These are phyloP conservation scores for Rhododendron simsii DNA, from an alignment of 148 eudicot species.

Conservation along the genomic window DNA sequence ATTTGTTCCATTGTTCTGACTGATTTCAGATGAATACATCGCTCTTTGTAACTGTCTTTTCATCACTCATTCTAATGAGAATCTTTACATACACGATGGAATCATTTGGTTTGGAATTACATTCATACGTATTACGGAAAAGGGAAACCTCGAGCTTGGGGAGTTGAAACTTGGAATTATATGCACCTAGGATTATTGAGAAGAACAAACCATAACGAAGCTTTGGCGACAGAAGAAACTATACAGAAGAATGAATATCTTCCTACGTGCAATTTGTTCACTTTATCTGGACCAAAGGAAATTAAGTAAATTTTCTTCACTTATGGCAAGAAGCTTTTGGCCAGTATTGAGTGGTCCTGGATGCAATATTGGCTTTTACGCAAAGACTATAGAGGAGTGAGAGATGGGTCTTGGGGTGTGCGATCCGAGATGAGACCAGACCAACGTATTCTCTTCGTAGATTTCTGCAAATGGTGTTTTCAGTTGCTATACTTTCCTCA, in stretches of 20 bases:
- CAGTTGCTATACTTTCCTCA: not conserved
- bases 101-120: not conserved
- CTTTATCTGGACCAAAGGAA: not conserved
- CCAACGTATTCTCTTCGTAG: not conserved
- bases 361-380: conserved; percentile 16
- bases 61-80: not conserved
- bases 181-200: not conserved
- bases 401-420: not conserved
- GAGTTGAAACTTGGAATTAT: conserved; percentile 18
- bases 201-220: not conserved
- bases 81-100: not conserved
- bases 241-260: not conserved
- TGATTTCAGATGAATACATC: not conserved
- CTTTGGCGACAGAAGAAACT: not conserved
- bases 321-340: not conserved
- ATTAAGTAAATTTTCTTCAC: not conserved
- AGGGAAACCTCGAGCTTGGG: conserved; percentile 28
- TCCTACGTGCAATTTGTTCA: not conserved
- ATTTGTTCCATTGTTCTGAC: not conserved
- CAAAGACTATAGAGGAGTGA: conserved; percentile 13
- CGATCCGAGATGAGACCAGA: conserved; percentile 15
- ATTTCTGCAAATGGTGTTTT: not conserved
- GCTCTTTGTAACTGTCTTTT: not conserved
- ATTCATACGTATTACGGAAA: not conserved
- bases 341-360: not conserved